These are phyloP conservation scores for Fusarium stilboides DNA, from an alignment of 2,329 filamentous ascomycete genomes.

Conservation along the genomic window DNA sequence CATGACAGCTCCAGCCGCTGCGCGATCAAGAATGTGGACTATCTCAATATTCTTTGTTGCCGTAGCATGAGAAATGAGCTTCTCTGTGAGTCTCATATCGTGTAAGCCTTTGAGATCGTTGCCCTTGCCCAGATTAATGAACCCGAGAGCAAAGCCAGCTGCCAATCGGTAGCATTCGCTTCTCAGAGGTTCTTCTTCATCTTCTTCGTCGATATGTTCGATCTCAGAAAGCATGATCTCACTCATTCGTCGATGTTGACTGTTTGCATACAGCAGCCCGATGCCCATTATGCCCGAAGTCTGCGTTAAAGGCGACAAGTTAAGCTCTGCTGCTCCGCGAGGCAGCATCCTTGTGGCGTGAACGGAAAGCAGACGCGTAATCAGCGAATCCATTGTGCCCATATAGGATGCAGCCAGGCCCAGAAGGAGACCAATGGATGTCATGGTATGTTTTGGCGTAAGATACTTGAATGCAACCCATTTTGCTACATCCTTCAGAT, in stretches of 20 bases:
- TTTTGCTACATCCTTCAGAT: slow-evolving; percentile 93
- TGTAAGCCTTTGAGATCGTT: slow-evolving; percentile 89
- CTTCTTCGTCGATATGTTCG: slow-evolving; percentile 83
- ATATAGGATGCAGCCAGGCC: slow-evolving; percentile 94
- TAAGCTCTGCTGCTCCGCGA: slow-evolving; percentile 91
- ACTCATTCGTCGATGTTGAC: slow-evolving; percentile 97
- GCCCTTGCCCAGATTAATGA: slow-evolving; percentile 95
- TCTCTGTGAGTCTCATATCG: slow-evolving; percentile 93
- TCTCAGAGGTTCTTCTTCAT: slow-evolving; percentile 87
- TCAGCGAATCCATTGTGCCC: slow-evolving; percentile 96
- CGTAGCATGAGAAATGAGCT: slow-evolving; percentile 87
- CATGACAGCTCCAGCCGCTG: slow-evolving; percentile 92
- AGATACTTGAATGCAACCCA: slow-evolving; percentile 99
- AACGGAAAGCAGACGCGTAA: slow-evolving; percentile 92
- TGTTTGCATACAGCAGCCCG: slow-evolving; percentile 92
- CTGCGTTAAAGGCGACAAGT: slow-evolving; percentile 92
- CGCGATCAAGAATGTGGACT: slow-evolving; percentile 93
- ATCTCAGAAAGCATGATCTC: slow-evolving; percentile 99
- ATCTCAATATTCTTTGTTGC: slow-evolving; percentile 92
- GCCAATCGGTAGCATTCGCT: slow-evolving; percentile 97
- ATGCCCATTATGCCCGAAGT: slow-evolving; percentile 98
- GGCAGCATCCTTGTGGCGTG: slow-evolving; percentile 97
- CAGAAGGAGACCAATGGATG: slow-evolving; percentile 93
- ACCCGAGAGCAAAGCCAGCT: slow-evolving; percentile 91
- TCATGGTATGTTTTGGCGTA: slow-evolving; percentile 99